A percentile compares a stretch with the other conserved stretches of the same genome.
These are phyloP conservation scores for Rhizopogon rudus DNA, from an alignment of 768 basidiomycete species.

Conservation along the genomic window DNA sequence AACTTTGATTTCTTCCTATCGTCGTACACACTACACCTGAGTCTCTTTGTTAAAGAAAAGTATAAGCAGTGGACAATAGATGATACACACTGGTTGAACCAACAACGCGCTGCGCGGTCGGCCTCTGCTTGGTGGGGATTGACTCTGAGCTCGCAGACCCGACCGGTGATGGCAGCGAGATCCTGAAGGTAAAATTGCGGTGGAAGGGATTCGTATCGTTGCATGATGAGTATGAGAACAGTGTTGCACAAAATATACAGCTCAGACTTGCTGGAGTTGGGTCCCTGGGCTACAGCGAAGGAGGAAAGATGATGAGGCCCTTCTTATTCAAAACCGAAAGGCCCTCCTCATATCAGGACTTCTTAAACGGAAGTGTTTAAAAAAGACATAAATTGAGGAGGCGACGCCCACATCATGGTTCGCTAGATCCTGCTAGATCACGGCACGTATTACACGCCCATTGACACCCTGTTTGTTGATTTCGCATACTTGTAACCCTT, in stretches of 20 bases:
- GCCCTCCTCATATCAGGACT: slow-evolving; percentile 13
- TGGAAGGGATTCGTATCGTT: slow-evolving; percentile 23
- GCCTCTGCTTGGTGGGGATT: slow-evolving; percentile 29
- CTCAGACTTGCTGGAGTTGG: slow-evolving; percentile 23
- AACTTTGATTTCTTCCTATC: slow-evolving; percentile 30
- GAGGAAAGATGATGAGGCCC: slow-evolving; percentile 6
- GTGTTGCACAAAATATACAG: slow-evolving; percentile 12
- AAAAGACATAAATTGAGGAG: slow-evolving; percentile 21
- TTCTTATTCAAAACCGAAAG: slow-evolving; percentile 25
- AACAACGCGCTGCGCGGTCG: slow-evolving; percentile 25
- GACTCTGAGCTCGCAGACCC: slow-evolving; percentile 31
- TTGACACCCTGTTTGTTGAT: slow-evolving; percentile 22
- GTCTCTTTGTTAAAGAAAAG: background rate
- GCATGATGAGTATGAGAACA: slow-evolving; percentile 20
- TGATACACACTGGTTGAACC: slow-evolving; percentile 27
- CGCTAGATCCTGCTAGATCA: slow-evolving; percentile 28
- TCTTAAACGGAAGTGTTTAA: slow-evolving; percentile 18
- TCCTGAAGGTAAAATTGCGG: slow-evolving; percentile 31
- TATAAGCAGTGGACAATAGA: background rate
- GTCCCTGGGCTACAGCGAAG: slow-evolving; percentile 6
- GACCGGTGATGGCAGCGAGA: slow-evolving; percentile 30
- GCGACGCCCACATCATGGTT: slow-evolving; percentile 20
- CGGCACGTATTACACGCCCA: slow-evolving; percentile 27
- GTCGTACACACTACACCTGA: slow-evolving; percentile 29
- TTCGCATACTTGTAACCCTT: slow-evolving; percentile 12